Evolutionary conservation across 2,329 filamentous ascomycete species (phyloP).

Genomic region (Alternaria sp.): DNA sequence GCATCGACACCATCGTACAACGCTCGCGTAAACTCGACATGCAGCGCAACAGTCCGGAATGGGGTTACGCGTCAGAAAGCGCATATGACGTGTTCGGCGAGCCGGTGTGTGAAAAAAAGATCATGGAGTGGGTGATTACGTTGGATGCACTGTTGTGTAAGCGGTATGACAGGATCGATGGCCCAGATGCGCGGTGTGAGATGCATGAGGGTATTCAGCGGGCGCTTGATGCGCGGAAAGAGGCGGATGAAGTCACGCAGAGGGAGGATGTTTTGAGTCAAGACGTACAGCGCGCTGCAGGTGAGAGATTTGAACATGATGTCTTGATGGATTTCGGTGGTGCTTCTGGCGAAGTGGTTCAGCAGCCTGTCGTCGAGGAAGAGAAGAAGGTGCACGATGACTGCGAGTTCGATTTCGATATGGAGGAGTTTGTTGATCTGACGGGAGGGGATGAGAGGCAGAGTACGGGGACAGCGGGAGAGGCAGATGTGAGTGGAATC

Average conservation of each 20-base stretch:
- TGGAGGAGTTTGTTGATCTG: background rate
- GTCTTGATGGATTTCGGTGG: background rate
- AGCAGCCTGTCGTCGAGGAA: background rate
- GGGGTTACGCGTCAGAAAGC: conserved; percentile 18
- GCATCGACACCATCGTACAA: conserved; percentile 7
- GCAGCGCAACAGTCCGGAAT: conserved; percentile 25
- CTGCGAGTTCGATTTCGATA: background rate
- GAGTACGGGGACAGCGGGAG: background rate
- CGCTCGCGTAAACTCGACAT: conserved; percentile 27
- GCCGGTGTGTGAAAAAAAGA: background rate
- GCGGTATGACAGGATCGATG: conserved; percentile 11
- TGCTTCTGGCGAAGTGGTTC: background rate
- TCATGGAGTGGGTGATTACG: conserved; percentile 22
- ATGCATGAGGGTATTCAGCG: conserved; percentile 25
- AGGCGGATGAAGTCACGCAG: background rate
- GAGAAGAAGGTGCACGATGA: background rate
- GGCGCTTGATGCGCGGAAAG: conserved; percentile 3
- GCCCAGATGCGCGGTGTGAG: conserved; percentile 10
- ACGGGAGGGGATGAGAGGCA: background rate
- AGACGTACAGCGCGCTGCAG: background rate
- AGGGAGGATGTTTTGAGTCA: background rate
- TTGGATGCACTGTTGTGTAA: conserved; percentile 21
- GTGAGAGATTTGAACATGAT: background rate
- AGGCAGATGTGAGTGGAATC: background rate
- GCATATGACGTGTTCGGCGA: conserved; percentile 19